These are phyloP conservation scores for Leishmania mexicana DNA, from an alignment of 208 protist species.

Conservation along the genomic window DNA sequence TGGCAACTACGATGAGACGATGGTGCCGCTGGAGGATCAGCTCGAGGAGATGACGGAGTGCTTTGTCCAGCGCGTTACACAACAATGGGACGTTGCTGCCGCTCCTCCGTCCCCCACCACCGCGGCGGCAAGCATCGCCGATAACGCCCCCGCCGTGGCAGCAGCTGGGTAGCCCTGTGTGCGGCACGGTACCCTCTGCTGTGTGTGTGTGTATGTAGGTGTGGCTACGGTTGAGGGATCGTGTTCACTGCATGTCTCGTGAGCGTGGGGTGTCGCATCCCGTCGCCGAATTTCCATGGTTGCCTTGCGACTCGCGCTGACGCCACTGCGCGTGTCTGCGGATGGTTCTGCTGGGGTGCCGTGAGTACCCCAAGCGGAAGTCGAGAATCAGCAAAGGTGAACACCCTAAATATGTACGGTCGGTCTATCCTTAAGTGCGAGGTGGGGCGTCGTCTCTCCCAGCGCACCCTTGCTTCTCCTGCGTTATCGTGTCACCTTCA, in stretches of 20 bases:
- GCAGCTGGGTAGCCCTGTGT: background rate
- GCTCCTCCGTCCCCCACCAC: background rate
- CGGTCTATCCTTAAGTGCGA: background rate
- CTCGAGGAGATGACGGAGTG: conserved; percentile 61
- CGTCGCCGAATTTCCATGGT: background rate
- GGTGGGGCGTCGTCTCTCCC: background rate
- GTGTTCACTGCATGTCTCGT: background rate
- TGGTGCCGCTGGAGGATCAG: conserved; percentile 73
- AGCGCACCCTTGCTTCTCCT: background rate
- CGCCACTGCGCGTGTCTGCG: background rate
- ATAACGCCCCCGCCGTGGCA: conserved; percentile 5
- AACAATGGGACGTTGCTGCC: conserved; percentile 5
- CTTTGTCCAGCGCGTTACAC: conserved; percentile 43
- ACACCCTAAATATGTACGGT: background rate
- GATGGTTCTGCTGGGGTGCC: background rate
- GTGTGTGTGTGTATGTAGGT: background rate
- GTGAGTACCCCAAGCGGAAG: background rate
- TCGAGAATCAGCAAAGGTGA: background rate
- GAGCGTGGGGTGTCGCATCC: background rate
- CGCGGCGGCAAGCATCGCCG: background rate
- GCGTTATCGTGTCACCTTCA: background rate
- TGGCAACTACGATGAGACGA: conserved; percentile 76
- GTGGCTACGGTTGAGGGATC: background rate
- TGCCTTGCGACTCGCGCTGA: background rate
- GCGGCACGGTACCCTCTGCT: background rate